phyloP scores from a whole-genome alignment of 164 flowering plant species.

The Buxus sempervirens region DNA sequence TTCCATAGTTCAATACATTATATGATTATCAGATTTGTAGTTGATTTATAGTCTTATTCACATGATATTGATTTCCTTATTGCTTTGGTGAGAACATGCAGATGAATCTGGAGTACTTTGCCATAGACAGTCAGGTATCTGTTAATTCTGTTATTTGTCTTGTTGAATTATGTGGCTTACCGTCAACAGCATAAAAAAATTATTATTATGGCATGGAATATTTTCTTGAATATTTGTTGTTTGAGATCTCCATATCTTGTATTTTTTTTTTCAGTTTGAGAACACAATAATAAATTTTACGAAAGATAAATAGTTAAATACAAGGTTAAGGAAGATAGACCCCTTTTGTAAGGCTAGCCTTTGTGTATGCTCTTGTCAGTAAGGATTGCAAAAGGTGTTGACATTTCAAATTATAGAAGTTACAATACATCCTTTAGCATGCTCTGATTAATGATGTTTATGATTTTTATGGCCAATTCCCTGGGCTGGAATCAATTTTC shows the following conservation, averaged over 20 bases:
- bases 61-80: conserved; percentile 11
- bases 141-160: background rate
- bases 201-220: background rate
- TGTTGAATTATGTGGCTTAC: background rate
- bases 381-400: too few relatives aligned
- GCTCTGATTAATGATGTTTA: too few relatives aligned
- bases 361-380: background rate
- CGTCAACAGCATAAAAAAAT: too few relatives aligned
- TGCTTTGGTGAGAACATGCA: conserved; percentile 37
- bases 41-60: conserved; percentile 6
- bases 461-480: too few relatives aligned
- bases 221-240: background rate
- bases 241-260: background rate
- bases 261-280: background rate
- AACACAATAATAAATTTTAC: background rate
- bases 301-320: background rate
- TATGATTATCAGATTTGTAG: conserved; percentile 1
- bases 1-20: background rate
- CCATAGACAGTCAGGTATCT: conserved; percentile 92
- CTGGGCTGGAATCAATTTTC: background rate
- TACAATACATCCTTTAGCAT: too few relatives aligned
- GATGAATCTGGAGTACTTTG: conserved; percentile 98
- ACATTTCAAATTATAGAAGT: too few relatives aligned
- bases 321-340: background rate
- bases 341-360: background rate